Evolutionary conservation across 176 grass and related monocot species (phyloP).

Genomic region (Pharus latifolius): DNA sequence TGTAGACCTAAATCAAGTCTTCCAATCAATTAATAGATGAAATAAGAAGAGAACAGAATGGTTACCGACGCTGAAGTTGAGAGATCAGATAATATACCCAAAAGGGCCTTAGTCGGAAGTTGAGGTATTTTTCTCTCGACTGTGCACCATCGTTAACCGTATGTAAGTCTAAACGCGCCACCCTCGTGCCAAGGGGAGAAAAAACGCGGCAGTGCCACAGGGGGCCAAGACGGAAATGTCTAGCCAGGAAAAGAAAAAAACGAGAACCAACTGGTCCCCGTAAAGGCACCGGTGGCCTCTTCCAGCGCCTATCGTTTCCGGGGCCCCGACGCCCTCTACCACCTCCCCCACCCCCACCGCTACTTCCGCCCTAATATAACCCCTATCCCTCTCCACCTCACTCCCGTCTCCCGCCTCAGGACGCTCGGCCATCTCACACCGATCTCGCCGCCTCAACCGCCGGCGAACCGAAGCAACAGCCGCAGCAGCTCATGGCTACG

Average conservation of each 20-base stretch:
- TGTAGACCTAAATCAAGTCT: too few species aligned
- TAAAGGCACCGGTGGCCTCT: conserved; percentile 36
- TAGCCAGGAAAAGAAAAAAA: background rate
- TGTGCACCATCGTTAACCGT: too few species aligned
- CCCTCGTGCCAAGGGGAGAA: too few species aligned
- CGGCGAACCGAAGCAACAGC: background rate
- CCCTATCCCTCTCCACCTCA: conserved; percentile 30
- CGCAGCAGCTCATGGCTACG: conserved; percentile 12
- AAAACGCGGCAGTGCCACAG: too few species aligned
- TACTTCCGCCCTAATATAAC: conserved; percentile 36
- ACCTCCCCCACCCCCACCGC: conserved; percentile 23
- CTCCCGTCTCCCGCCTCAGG: background rate
- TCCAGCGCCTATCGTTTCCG: conserved; percentile 36
- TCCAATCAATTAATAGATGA: too few species aligned
- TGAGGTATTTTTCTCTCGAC: too few species aligned
- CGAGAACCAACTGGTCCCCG: conserved; percentile 11
- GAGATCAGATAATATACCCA: too few species aligned
- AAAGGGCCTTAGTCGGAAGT: too few species aligned
- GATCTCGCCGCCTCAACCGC: background rate
- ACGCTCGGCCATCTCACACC: background rate
- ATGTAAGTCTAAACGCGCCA: too few species aligned
- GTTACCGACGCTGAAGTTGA: too few species aligned
- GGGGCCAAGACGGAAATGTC: background rate
- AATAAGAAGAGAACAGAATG: too few species aligned
- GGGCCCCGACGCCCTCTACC: background rate